Percentiles rank a stretch among this genome's conserved stretches.
These are phyloP conservation scores for Kazachstania viticola DNA, from an alignment of 805 yeast species.

Conservation along the genomic window DNA sequence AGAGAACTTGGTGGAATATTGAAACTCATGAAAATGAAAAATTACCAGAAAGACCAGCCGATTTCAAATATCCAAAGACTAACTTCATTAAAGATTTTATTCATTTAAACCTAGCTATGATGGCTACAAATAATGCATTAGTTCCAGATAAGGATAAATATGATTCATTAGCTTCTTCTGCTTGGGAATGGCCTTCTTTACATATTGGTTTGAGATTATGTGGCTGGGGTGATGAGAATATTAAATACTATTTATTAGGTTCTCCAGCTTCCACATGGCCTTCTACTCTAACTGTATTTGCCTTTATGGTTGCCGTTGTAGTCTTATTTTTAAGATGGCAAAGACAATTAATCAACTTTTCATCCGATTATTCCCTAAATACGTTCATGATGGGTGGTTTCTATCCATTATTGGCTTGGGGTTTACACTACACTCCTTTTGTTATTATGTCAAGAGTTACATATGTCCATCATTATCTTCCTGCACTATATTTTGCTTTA, in stretches of 20 bases:
- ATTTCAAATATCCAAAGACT: conserved; percentile 48
- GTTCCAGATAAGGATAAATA: conserved; percentile 67
- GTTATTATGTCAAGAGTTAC: conserved; percentile 93
- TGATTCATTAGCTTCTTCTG: conserved; percentile 60
- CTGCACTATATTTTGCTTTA: conserved; percentile 82
- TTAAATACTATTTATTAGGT: conserved; percentile 61
- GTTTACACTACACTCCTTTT: conserved; percentile 80
- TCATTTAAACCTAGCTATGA: conserved; percentile 73
- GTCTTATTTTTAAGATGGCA: conserved; percentile 47
- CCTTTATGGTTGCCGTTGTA: conserved; percentile 38
- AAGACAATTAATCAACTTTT: conserved; percentile 49
- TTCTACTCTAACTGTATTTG: conserved; percentile 48
- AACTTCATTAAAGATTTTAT: conserved; percentile 64
- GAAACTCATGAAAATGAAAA: conserved; percentile 54
- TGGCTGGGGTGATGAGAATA: conserved; percentile 56
- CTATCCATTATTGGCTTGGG: conserved; percentile 83
- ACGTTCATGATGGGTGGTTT: conserved; percentile 57
- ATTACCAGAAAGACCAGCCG: conserved; percentile 41
- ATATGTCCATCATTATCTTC: conserved; percentile 92
- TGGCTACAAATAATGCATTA: conserved; percentile 83
- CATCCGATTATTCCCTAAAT: conserved; percentile 31
- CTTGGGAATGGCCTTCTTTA: conserved; percentile 87
- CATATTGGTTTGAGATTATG: conserved; percentile 68
- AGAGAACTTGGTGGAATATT: conserved; percentile 83
- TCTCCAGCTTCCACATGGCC: conserved; percentile 74